Evolutionary conservation across 2,329 filamentous ascomycete species (phyloP), one percentile per base, ranked within the genome.

Genomic region (Cercospora sp.): DNA sequence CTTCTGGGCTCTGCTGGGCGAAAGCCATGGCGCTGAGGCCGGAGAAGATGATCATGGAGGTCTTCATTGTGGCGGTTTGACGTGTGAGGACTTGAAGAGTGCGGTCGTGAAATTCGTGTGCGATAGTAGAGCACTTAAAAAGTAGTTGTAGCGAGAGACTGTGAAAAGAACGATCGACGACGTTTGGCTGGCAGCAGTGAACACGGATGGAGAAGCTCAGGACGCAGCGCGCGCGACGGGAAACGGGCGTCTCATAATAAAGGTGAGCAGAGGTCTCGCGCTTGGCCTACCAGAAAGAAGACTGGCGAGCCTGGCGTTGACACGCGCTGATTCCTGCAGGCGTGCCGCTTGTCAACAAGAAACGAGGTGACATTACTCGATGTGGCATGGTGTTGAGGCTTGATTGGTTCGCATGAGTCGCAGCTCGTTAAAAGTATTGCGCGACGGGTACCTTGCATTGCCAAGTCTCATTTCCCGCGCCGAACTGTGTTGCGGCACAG

Each of bases 21-120:
- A 67, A 62, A 53, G 65, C 71, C 60, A 72, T 59, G 69, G 71
- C 71, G 63, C 68, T 66, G 53, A 75, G 69, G 68, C 68, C 68
- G 63, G 68, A 53, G 65, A 73, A 57, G 66, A 74, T 55, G 67
- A 75, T 60, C 64, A 66, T 59, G 53, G 67, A 60, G 53, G 70
- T 63, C 66, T 72, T 73, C 73, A 75, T 75, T 23, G 63, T 73
- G 62, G 40, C 31, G 28, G 57, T 33, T 40, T 40, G 10, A 45
- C 26, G 28, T 48, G 40, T 48, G 60, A 53, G 13, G 28, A 13
- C 26, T 53, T 30, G 63, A 42, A 30, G 65, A 59, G 26, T 58
- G 45, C 36, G 23, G 33, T 45, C 10, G 18, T 48, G 26, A 18
- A 36, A 53, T 5, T 42, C 36, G 36, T n/a, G 36, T n/a, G 36